phyloP scores from a whole-genome alignment of 306 rosid genomes.

The Luffa aegyptiaca region DNA sequence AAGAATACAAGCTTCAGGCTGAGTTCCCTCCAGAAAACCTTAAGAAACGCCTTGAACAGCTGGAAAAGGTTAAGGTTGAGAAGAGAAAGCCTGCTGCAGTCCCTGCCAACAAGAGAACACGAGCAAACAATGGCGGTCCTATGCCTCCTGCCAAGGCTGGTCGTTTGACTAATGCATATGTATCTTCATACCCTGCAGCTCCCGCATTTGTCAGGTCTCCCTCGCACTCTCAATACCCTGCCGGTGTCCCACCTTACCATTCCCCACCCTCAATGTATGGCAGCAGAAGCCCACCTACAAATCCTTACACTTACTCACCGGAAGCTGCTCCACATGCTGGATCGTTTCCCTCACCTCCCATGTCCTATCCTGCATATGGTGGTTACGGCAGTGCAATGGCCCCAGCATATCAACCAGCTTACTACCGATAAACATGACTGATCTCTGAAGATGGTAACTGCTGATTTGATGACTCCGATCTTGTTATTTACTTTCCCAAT shows the following conservation, averaged over 20 bases:
- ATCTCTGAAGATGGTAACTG: slow-evolving; percentile 82
- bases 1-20: slow-evolving; percentile 84
- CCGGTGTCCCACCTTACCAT: slow-evolving; percentile 81
- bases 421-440: slow-evolving; percentile 92
- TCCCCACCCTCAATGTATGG: slow-evolving; percentile 96
- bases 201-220: slow-evolving; percentile 87
- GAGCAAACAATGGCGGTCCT: slow-evolving; percentile 87
- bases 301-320: slow-evolving; percentile 73
- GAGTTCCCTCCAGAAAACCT: slow-evolving; percentile 87
- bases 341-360: slow-evolving; percentile 66
- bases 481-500: slow-evolving; percentile 58
- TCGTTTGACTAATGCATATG: slow-evolving; percentile 93
- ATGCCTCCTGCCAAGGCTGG: slow-evolving; percentile 99
- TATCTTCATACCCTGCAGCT: slow-evolving; percentile 89
- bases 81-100: slow-evolving; percentile 66
- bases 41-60: slow-evolving; percentile 93
- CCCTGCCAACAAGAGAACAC: slow-evolving; percentile 94
- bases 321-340: slow-evolving; percentile 73
- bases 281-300: slow-evolving; percentile 86
- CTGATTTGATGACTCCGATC: slow-evolving; percentile 82
- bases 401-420: slow-evolving; percentile 99
- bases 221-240: slow-evolving; percentile 80
- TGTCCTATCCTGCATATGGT: slow-evolving; percentile 81
- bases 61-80: slow-evolving; percentile 89
- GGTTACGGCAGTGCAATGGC: slow-evolving; percentile 86